Evolutionary conservation across 1,139 yeast species (phyloP), one percentile per base, ranked within the genome.

Genomic region (Candida smagusa): DNA sequence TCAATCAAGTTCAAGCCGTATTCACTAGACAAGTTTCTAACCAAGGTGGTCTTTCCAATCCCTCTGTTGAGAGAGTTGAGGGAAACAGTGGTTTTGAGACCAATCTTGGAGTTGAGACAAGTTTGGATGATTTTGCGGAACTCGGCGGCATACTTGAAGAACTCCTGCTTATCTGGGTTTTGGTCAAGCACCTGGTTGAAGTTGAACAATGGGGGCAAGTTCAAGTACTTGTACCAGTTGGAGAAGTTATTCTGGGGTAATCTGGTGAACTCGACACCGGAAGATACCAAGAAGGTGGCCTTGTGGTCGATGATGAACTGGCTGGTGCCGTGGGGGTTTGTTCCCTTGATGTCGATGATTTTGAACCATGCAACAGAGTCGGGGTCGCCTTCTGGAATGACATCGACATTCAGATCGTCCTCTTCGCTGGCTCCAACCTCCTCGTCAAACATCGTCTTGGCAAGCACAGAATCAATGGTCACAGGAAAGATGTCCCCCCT

Each of bases 351-450:
- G 7, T 76, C 68, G 3, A 61, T 59, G 21, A 81, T 73, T 48
- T 77, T 78, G 58, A 89, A 90, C 97, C 97, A 92, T 0, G 92
- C 95, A 9, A 90, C 77, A 0, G 79, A 72, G 53, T 89, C 89
- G 0, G 87, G 81, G 30, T 69, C 74, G 0, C 88, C 87, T 2
- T 65, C 61, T 0, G 88, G 89, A 2, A 72, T 62, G 1, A 74
- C 61, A 6, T 53, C 55, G 2, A 47, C 46, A 3, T 34, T 36
- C 2, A 43, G 48, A 6, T 52, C 56, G 3, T 55, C 54, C 8
- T 49, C 53, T n/a, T 45, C 43, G 46, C 62, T 56, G 2, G 65
- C 56, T 3, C 43, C 48, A 3, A 56, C 63, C 2, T 62, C 65
- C 3, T 57, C 56, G 22, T 68, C 70, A 50, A 75, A 76, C 52